Base-by-base conservation (phyloP, 768 basidiomycete species). In the Lactarius quietus region DNA sequence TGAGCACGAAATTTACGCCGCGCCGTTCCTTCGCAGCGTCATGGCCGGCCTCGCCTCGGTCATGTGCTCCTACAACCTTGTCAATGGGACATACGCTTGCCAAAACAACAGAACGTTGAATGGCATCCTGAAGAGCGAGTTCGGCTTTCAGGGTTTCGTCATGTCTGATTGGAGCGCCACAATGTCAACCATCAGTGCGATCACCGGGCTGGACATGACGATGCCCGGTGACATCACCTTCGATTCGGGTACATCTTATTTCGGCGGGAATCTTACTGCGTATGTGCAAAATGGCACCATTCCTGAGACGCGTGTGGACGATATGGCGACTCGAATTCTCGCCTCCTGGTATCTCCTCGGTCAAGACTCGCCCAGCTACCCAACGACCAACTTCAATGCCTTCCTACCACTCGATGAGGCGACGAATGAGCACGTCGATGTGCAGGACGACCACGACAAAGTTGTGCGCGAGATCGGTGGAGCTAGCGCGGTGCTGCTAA, bases 261-360 rank as follows among this genome's bases (percentile, higher is more conserved):
- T 85, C 66, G 87, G 89, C n/a, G 76, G 72, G 1, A 90, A 87
- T 73, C 80, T 93, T 36, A 87, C 86, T 1, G 78, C 78, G 31
- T 86, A 80, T 57, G 90, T 95, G 20, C 76, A 81, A 55, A 90
- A 93, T 72, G 86, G 86, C 45, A 86, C 84, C 3, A 89, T 95
- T 59, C 81, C 88, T 0, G 78, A 81, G 67, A 72, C 79, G 3
- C 84, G 90, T 6, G 75, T 90, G 6, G 85, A 88, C 61, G 92
- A 95, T 72, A 93, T 93, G 90, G 92, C 88, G 5, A 86, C 83
- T 10, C 86, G 92, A 35, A 88, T 94, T 70, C 73, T 93, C 29
- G 88, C 90, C 3, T 76, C 80, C 0, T 93, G 85, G 83, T 92
- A 87, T 71, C 75, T 83, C 59, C 79, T 89, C 53, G 78, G 79